Percentiles rank a stretch among this genome's conserved stretches.
Conservation (phyloP, 2,329 filamentous ascomycete species). For the Colletotrichum costaricense region DNA sequence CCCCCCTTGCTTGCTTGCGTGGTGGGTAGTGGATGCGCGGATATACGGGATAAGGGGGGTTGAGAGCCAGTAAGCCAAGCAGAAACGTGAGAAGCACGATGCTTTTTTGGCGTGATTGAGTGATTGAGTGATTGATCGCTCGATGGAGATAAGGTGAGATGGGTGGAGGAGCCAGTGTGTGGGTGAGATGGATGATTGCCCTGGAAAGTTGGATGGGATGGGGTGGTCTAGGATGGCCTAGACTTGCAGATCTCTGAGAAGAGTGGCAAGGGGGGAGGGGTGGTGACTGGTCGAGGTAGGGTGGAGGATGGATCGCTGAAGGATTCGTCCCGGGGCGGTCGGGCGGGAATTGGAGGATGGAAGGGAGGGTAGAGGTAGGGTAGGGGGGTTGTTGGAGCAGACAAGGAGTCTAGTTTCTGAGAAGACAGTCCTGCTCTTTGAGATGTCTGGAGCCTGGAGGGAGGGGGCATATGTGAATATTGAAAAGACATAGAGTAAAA, state of each 20-base stretch:
- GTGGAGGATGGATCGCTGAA: constrained; percentile 25
- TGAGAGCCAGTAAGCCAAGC: too few species aligned
- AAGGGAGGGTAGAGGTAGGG: neutral
- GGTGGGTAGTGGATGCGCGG: neutral
- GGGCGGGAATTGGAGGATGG: constrained; percentile 16
- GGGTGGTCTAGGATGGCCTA: constrained; percentile 20
- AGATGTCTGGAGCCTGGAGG: neutral
- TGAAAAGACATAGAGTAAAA: constrained; percentile 15
- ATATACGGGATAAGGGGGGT: neutral
- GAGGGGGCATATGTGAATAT: neutral
- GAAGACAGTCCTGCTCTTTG: neutral
- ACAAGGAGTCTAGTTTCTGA: neutral
- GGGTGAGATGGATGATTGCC: constrained; percentile 11
- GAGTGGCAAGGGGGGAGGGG: constrained; percentile 8
- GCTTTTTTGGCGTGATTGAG: neutral
- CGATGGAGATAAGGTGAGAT: constrained; percentile 23
- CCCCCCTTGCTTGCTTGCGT: neutral
- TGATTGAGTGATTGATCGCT: constrained; percentile 10
- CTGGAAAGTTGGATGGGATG: constrained; percentile 5
- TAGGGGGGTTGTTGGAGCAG: neutral
- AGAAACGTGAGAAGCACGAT: neutral
- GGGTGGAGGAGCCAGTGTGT: neutral
- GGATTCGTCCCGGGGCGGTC: constrained; percentile 28
- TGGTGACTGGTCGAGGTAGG: neutral
- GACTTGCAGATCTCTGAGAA: constrained; percentile 29